Base-by-base conservation (phyloP, 768 basidiomycete species). In the Pleurotus djamor region DNA sequence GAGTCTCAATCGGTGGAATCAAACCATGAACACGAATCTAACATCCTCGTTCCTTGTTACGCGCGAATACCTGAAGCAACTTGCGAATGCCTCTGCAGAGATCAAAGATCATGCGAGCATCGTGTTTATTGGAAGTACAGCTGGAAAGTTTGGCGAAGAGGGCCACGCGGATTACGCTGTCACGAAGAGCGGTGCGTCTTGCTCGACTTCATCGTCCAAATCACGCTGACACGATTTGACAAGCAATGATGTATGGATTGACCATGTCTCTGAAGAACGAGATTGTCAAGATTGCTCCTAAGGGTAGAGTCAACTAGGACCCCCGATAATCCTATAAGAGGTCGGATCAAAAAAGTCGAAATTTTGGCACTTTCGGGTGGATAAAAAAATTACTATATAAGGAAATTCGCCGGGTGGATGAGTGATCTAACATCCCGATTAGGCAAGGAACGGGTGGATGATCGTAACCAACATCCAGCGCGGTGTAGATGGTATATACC, bases 201-300 rank as follows among this genome's bases (percentile, higher is more conserved):
- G 33, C 14, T 48, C 4, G 38, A 9, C 12, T 14, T 3, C 1
- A 4, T 52, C 17, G 7, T 1, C 34, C 21, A 4, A 55, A 45
- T 12, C 4, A 4, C 38, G n/a, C 9, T 41, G 9, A 41, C 38
- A n/a, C 4, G n/a, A 2, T 10, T n/a, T 4, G 1, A 41, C 38
- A 1, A 88, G 88, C 83, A 4, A 78, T 89, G 75, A 89, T 89
- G 88, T 86, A 88, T 61, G 91, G 89, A 1, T 66, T 91, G 36
- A 83, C 82, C 3, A 71, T 86, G 64, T 76, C 84, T 4, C 76
- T 91, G 63, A 91, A 92, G 73, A 92, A 91, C 68, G 89, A 92
- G 71, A 90, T 91, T 57, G 89, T 92, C 48, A 83, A 83, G 70
- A 82, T 91, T 60, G 88, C 89, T 0, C 86, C 88, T 0, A 77